These are phyloP conservation scores for Cyberlindnera veronae DNA, from an alignment of 805 yeast genomes.

Conservation along the genomic window DNA sequence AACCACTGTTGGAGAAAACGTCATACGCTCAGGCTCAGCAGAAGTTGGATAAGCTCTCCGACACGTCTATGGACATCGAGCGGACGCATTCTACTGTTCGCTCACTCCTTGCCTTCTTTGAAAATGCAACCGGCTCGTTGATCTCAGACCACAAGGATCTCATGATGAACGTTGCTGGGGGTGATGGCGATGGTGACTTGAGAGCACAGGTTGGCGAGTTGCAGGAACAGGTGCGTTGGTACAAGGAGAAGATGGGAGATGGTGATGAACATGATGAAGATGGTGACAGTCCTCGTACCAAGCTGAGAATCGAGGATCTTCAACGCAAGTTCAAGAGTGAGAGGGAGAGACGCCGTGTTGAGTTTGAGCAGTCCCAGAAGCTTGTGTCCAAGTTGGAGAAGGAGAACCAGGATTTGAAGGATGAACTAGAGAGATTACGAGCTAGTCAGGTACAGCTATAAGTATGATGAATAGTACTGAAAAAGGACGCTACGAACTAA, in stretches of 20 bases:
- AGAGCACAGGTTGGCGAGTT: conserved; percentile 14
- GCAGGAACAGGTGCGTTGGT: conserved; percentile 20
- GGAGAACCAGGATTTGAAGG: conserved; percentile 45
- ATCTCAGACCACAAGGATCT: conserved; percentile 49
- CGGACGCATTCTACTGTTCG: conserved; percentile 33
- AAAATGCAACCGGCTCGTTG: conserved; percentile 57
- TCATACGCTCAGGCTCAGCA: conserved; percentile 58
- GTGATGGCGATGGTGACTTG: conserved; percentile 6
- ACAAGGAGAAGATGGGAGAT: conserved; percentile 14
- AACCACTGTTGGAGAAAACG: conserved; percentile 52
- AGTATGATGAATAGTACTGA: no score
- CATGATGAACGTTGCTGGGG: conserved; percentile 16
- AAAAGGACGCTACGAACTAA: no score
- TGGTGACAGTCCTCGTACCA: conserved; percentile 34
- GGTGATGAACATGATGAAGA: conserved; percentile 7
- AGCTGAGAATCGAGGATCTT: conserved; percentile 56
- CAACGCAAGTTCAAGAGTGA: conserved; percentile 67
- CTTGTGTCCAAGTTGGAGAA: conserved; percentile 51
- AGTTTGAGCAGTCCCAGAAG: conserved; percentile 50
- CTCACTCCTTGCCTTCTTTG: conserved; percentile 50
- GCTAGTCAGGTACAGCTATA: no score
- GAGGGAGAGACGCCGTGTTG: conserved; percentile 64
- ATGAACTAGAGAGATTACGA: conserved; percentile 19
- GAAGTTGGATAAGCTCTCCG: conserved; percentile 42
- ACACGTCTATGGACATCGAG: conserved; percentile 27